Conservation (phyloP, 192 early-diverging fungal species). For the Geranomyces michiganensis region DNA sequence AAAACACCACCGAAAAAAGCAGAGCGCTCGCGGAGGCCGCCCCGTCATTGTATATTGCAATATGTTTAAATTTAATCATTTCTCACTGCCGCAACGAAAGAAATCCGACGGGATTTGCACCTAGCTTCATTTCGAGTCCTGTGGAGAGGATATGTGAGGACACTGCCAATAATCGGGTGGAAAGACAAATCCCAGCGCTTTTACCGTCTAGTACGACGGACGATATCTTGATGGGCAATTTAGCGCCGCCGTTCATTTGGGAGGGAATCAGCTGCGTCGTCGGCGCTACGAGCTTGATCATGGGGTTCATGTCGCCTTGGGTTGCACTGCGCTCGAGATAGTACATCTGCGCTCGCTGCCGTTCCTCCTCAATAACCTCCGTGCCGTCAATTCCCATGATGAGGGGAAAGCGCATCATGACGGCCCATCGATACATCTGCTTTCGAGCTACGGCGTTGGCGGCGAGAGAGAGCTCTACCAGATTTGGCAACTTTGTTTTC, state of each 20-base stretch:
- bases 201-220: slow-evolving; percentile 61
- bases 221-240: slow-evolving; percentile 57
- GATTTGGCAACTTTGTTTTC: slow-evolving; percentile 64
- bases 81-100: slow-evolving; percentile 8
- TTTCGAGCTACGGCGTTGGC: slow-evolving; percentile 59
- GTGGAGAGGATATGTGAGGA: not conserved
- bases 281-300: slow-evolving; percentile 31
- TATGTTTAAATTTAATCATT: not conserved
- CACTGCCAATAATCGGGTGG: too few species aligned
- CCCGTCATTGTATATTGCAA: too few species aligned
- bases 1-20: too few species aligned
- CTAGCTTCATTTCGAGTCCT: slow-evolving; percentile 55
- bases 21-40: too few species aligned
- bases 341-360: slow-evolving; percentile 53
- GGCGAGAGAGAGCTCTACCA: slow-evolving; percentile 54
- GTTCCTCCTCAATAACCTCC: slow-evolving; percentile 59
- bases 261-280: not conserved
- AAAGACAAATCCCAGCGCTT: not conserved
- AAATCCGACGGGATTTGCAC: slow-evolving; percentile 30
- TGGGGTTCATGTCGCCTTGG: slow-evolving; percentile 33
- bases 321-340: slow-evolving; percentile 50
- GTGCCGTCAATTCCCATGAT: slow-evolving; percentile 55
- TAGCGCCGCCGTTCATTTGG: slow-evolving; percentile 27
- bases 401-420: slow-evolving; percentile 58
- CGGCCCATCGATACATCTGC: slow-evolving; percentile 51